A percentile compares a stretch with the other conserved stretches of the same genome.
Conservation (phyloP, 345 rosid genomes). For the Balakata baccata region DNA sequence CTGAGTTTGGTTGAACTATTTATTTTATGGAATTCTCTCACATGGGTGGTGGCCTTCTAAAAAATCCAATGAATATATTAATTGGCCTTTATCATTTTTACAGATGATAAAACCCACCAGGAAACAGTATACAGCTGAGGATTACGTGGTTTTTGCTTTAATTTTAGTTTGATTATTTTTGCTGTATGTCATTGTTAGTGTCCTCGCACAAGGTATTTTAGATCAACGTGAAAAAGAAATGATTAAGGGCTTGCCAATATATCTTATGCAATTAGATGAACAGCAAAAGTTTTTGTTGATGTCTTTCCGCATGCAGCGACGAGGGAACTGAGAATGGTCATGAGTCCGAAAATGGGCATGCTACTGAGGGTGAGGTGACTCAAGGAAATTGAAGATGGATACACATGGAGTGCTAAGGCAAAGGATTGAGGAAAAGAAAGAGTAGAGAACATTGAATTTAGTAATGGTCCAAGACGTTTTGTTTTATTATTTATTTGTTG, state of each 20-base stretch:
- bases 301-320: conserved; percentile 30
- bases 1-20: background rate
- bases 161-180: background rate
- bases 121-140: background rate
- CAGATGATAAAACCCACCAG: background rate
- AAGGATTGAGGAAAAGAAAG: conserved; percentile 11
- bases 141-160: background rate
- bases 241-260: background rate
- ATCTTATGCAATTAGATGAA: background rate
- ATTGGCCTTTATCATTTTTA: background rate
- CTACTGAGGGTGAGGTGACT: conserved; percentile 23
- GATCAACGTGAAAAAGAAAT: background rate
- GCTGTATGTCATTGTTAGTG: background rate
- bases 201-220: background rate
- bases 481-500: conserved; percentile 21
- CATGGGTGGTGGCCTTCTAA: background rate
- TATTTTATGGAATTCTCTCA: background rate
- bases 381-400: conserved; percentile 30
- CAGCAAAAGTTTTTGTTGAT: conserved; percentile 7
- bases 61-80: background rate
- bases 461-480: conserved; percentile 23
- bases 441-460: conserved; percentile 14
- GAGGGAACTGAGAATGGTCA: conserved; percentile 26
- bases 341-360: conserved; percentile 8
- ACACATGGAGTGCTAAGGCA: conserved; percentile 8